phyloP scores from a whole-genome alignment of 768 basidiomycete genomes.

The Tephrocybe sp. region DNA sequence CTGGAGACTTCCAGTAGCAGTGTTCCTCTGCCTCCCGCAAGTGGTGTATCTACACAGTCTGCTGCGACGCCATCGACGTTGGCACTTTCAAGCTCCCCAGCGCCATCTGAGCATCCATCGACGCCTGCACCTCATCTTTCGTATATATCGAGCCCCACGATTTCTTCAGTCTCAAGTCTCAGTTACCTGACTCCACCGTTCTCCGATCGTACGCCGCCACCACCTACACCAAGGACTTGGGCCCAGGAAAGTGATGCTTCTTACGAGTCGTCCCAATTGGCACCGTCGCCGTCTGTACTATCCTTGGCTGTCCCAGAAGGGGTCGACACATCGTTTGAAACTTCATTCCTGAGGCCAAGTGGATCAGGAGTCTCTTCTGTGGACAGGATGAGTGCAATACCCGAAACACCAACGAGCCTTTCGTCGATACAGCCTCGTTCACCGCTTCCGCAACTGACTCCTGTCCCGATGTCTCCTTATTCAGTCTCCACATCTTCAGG shows the following conservation, averaged over 20 bases:
- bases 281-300: constrained; percentile 64
- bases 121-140: constrained; percentile 16
- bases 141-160: constrained; percentile 20
- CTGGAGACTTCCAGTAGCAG: constrained; percentile 12
- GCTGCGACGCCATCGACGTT: constrained; percentile 20
- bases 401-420: constrained; percentile 33
- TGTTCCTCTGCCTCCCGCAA: constrained; percentile 12
- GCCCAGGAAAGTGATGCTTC: constrained; percentile 64
- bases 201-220: constrained; percentile 30
- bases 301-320: constrained; percentile 59
- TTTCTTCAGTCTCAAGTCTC: constrained; percentile 31
- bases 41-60: constrained; percentile 15
- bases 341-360: constrained; percentile 70
- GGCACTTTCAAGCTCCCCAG: constrained; percentile 19
- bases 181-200: constrained; percentile 46
- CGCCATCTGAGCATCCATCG: constrained; percentile 21
- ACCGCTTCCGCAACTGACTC: constrained; percentile 38
- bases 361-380: constrained; percentile 44
- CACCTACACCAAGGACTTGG: constrained; percentile 49
- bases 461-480: constrained; percentile 34
- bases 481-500: constrained; percentile 31
- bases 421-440: constrained; percentile 28
- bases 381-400: constrained; percentile 45
- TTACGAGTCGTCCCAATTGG: constrained; percentile 76
- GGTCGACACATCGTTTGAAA: constrained; percentile 67